A percentile compares a stretch with the other conserved stretches of the same genome.
phyloP scores from a whole-genome alignment of 148 eudicot species.

The Salicornia ramosissima region DNA sequence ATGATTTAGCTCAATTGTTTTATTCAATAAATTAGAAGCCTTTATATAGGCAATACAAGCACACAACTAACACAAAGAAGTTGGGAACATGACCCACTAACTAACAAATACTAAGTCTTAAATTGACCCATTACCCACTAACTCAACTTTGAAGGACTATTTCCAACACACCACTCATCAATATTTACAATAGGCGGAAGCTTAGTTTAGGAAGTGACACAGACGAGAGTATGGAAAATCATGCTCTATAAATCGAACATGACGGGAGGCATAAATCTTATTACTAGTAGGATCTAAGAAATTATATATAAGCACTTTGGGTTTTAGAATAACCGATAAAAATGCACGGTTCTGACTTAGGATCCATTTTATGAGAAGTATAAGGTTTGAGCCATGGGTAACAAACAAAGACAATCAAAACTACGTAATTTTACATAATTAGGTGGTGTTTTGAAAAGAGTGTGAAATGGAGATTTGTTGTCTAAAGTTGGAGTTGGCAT shows the following conservation, averaged over 20 bases:
- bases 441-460: not conserved
- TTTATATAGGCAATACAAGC: no score
- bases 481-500: not conserved
- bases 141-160: no score
- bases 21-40: no score
- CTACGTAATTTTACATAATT: not conserved
- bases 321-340: not conserved
- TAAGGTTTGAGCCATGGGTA: not conserved
- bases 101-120: no score
- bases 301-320: constrained; percentile 8
- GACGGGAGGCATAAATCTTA: not conserved
- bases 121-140: no score
- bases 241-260: not conserved
- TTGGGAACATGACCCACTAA: no score
- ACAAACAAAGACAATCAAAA: not conserved
- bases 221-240: not conserved
- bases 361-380: not conserved
- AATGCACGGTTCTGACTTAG: not conserved
- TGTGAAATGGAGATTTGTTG: not conserved
- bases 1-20: no score
- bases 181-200: not conserved
- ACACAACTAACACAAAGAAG: no score
- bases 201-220: not conserved
- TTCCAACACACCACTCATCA: not conserved
- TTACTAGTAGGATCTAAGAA: not conserved